Percentiles rank a stretch among this genome's conserved stretches.
phyloP scores from a whole-genome alignment of 2,329 filamentous ascomycete genomes.

The Curvularia verruculosa region DNA sequence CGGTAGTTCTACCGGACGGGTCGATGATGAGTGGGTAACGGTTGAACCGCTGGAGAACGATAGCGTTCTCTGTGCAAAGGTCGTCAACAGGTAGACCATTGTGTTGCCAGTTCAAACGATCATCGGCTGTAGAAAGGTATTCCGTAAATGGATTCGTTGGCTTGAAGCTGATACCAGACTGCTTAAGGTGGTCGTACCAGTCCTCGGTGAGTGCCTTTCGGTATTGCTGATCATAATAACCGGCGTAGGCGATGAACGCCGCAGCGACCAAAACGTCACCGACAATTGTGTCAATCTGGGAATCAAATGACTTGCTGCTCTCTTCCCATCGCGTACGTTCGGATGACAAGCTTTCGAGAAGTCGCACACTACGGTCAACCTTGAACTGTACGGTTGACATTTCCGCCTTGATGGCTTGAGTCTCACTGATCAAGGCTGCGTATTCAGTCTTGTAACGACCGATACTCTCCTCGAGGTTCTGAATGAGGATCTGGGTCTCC shows the following conservation, averaged over 20 bases:
- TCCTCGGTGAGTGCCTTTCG: slow-evolving; percentile 97
- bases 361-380: slow-evolving; percentile 91
- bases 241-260: slow-evolving; percentile 94
- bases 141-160: slow-evolving; percentile 92
- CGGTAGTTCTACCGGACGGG: slow-evolving; percentile 90
- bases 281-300: slow-evolving; percentile 94
- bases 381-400: slow-evolving; percentile 98
- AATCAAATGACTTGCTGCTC: slow-evolving; percentile 97
- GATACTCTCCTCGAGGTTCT: slow-evolving; percentile 85
- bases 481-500: slow-evolving; percentile 87
- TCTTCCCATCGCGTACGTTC: slow-evolving; percentile 95
- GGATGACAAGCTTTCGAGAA: slow-evolving; percentile 93
- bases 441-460: slow-evolving; percentile 96
- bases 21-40: slow-evolving; percentile 98
- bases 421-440: slow-evolving; percentile 93
- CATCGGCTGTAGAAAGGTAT: slow-evolving; percentile 94
- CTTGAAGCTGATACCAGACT: slow-evolving; percentile 94
- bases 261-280: slow-evolving; percentile 96
- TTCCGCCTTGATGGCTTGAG: slow-evolving; percentile 94
- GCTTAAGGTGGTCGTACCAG: slow-evolving; percentile 89
- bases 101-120: slow-evolving; percentile 92
- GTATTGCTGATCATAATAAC: slow-evolving; percentile 97
- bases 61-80: slow-evolving; percentile 97
- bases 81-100: slow-evolving; percentile 94
- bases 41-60: slow-evolving; percentile 97